A percentile compares a stretch with the other conserved stretches of the same genome.
These are phyloP conservation scores for Dictyostelium capitatum DNA, from an alignment of 78 protist species.

Conservation along the genomic window DNA sequence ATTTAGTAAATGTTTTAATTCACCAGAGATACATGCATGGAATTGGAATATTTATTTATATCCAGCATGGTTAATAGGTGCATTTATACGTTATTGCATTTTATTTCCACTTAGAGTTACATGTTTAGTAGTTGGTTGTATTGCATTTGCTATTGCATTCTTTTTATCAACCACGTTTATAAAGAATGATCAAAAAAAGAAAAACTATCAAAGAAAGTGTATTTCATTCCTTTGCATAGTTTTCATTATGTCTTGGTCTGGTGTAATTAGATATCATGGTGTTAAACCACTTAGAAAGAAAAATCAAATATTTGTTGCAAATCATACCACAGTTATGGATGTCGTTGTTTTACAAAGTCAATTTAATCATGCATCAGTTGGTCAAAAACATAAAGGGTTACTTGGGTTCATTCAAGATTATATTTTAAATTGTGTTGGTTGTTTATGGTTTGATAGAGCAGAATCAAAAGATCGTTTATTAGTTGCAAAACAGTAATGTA, in stretches of 20 bases:
- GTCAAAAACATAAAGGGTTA: conserved; percentile 91
- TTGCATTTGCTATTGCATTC: conserved; percentile 35
- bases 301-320: conserved; percentile 92
- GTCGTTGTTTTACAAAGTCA: conserved; percentile 78
- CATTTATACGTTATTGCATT: conserved; percentile 80
- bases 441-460: conserved; percentile 95
- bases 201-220: conserved; percentile 51
- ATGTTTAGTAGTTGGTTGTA: conserved; percentile 27
- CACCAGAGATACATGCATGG: conserved; percentile 75
- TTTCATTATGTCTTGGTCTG: conserved; percentile 85
- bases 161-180: conserved; percentile 21
- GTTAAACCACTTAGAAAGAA: conserved; percentile 62
- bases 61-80: conserved; percentile 88
- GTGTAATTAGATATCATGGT: conserved; percentile 85
- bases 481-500: conserved; percentile 65
- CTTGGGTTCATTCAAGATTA: conserved; percentile 91
- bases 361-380: conserved; percentile 81
- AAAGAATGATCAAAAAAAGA: conserved; percentile 45
- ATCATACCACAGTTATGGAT: conserved; percentile 94
- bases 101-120: conserved; percentile 84
- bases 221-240: conserved; percentile 13
- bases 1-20: conserved; percentile 84
- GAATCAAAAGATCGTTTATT: conserved; percentile 78
- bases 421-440: conserved; percentile 79
- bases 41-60: conserved; percentile 89